phyloP scores from a whole-genome alignment of 2,329 filamentous ascomycete genomes.

The Cryphonectria radicalis region DNA sequence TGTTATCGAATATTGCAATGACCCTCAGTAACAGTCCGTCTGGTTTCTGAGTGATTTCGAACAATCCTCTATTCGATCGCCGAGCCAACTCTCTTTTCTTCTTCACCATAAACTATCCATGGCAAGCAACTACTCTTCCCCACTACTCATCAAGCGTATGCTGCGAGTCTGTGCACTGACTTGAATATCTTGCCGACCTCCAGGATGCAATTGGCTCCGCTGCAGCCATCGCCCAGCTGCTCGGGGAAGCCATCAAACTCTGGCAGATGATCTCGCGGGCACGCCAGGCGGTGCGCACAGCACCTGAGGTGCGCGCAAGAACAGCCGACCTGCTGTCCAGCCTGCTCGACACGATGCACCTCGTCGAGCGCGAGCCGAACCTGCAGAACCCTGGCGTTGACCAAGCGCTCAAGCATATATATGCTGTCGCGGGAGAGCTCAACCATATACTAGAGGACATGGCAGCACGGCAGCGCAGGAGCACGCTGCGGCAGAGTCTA shows the following conservation, averaged over 20 bases:
- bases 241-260: background rate
- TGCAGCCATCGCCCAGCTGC: constrained; percentile 4
- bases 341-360: background rate
- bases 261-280: background rate
- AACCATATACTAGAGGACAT: background rate
- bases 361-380: background rate
- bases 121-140: background rate
- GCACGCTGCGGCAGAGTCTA: background rate
- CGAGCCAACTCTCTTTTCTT: background rate
- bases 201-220: background rate
- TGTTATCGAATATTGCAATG: background rate
- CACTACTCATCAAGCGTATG: background rate
- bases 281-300: background rate
- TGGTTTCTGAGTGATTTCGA: background rate
- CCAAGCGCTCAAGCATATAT: background rate
- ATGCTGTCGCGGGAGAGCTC: constrained; percentile 1
- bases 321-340: background rate
- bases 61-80: background rate
- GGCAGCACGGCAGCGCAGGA: background rate
- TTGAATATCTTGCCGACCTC: background rate
- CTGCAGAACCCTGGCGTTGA: background rate
- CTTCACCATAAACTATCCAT: background rate
- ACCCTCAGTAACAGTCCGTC: background rate
- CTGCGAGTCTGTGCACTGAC: background rate
- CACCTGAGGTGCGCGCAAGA: background rate